Evolutionary conservation across 805 yeast genomes (phyloP), one percentile per base, ranked within the genome.

Genomic region (Pichia phayaonensis): DNA sequence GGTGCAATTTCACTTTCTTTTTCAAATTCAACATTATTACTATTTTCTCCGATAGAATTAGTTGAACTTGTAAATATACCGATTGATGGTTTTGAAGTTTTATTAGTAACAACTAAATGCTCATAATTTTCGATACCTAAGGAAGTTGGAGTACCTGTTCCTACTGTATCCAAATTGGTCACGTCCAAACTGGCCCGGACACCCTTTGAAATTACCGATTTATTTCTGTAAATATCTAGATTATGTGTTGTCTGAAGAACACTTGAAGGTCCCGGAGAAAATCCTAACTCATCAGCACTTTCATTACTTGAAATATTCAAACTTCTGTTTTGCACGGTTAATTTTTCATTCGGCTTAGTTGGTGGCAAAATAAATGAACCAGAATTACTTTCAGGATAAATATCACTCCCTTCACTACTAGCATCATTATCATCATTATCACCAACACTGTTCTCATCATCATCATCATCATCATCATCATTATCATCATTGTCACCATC

Each of bases 241-340:
- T n/a, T n/a, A n/a, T n/a, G n/a, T n/a, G n/a, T n/a, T 1, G 51
- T 45, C 31, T 39, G 21, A 2, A n/a, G 4, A 20, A 4, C 7
- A 10, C n/a, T 22, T 27, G 51, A 48, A 26, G 51, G 40, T 42
- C 46, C 47, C 13, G 53, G 48, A 16, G 50, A 41, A 15, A 54
- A 54, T 40, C 49, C 54, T n/a, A 54, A n/a, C 10, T 44, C 13
- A 2, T 42, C 48, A 16, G 48, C 54, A 39, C 23, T 20, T 39
- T 20, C 24, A 20, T 10, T 16, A n/a, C 20, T 3, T 34, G 38
- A 34, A 16, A n/a, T n/a, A 34, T 34, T 10, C 8, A 11, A n/a
- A 34, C n/a, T 34, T 34, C 38, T n/a, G 10, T 7, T 34, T 34
- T 34, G 20, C 5, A n/a, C 3, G 15, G n/a, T 31, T 31, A 31